phyloP scores from a whole-genome alignment of 192 early-diverging fungal genomes.

The Lobosporangium transversale region DNA sequence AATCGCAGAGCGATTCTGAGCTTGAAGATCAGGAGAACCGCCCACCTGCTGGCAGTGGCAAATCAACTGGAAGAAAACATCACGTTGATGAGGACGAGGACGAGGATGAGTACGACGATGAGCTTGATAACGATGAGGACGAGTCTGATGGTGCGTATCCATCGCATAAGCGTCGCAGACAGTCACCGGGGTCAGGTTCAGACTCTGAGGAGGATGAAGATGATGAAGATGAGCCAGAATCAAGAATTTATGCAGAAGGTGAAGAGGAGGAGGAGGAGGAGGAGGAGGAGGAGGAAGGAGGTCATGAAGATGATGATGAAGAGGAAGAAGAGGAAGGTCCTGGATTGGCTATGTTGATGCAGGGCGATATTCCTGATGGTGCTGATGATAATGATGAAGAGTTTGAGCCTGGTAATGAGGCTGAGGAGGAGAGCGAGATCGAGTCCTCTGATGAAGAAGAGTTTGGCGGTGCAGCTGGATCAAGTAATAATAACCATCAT shows the following conservation, averaged over 20 bases:
- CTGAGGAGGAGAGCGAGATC: constrained; percentile 44
- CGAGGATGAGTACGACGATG: constrained; percentile 27
- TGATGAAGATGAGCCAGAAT: too few relatives aligned
- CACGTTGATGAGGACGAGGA: constrained; percentile 35
- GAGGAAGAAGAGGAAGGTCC: constrained; percentile 35
- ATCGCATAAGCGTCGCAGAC: constrained; percentile 11
- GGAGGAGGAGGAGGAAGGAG: constrained; percentile 26
- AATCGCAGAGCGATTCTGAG: constrained; percentile 21
- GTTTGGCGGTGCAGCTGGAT: too few relatives aligned
- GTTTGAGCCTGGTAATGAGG: constrained; percentile 39
- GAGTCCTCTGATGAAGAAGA: constrained; percentile 52
- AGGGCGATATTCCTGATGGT: constrained; percentile 35
- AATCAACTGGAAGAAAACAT: constrained; percentile 18
- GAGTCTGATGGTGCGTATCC: too few relatives aligned
- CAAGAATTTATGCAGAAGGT: too few relatives aligned
- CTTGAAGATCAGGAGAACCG: constrained; percentile 27
- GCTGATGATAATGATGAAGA: constrained; percentile 46
- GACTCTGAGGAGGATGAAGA: constrained; percentile 32
- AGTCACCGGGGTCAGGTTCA: neutral
- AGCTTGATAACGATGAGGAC: neutral
- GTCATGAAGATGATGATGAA: constrained; percentile 19
- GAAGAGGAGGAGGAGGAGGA: constrained; percentile 38
- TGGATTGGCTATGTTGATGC: constrained; percentile 32
- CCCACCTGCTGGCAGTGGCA: constrained; percentile 29
- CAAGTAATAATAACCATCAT: neutral